Base-by-base conservation (phyloP, 148 eudicot genomes). In the Nyssa sinensis region DNA sequence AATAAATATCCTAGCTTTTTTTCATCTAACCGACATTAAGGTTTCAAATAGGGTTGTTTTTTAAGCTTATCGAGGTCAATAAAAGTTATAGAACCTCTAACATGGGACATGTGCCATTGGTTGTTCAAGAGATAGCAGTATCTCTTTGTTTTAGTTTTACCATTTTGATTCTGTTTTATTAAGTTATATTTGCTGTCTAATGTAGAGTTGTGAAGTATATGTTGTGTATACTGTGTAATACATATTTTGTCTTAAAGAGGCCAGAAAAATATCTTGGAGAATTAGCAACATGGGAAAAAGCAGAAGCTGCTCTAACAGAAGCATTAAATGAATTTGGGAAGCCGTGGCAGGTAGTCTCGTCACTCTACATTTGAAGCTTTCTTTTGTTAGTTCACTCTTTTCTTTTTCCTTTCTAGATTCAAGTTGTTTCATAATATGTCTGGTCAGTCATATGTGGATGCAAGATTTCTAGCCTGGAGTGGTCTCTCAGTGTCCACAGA, bases 301-400 rank as follows among this genome's bases (percentile, higher is more conserved):
- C 99, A 7, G 99, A 95, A 83, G 86, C 92, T 77, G 91, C 93
- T 64, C 97, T 95, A 39, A 79, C 87, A 49, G 97, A 93, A 84
- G 99, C 98, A 75, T 69, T 95, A 60, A 80, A 95, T 75, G 99
- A 95, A 75, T 95, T 81, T 81, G 98, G 97, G 35, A 86, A 91
- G 74, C 91, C 93, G 7, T 95, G 99, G 99, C 88, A 93, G 99
- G 99, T 95, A 75, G 63, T n/a, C n/a, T n/a, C n/a, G n/a, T n/a
- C n/a, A n/a, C n/a, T 5, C 59, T 17, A 55, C 9, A 19, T 19
- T n/a, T 55, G 59, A 21, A 55, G 59, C 7, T 21, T n/a, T 21
- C 25, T 21, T 55, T 55, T 21, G 6, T 55, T 55, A 3, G 21
- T 19, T 55, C 24, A n/a, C 25, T 5, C n/a, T 17, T 2, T 55